These are phyloP conservation scores for Xylaria arbuscula DNA, from an alignment of 2,329 filamentous ascomycete species.

Conservation along the genomic window DNA sequence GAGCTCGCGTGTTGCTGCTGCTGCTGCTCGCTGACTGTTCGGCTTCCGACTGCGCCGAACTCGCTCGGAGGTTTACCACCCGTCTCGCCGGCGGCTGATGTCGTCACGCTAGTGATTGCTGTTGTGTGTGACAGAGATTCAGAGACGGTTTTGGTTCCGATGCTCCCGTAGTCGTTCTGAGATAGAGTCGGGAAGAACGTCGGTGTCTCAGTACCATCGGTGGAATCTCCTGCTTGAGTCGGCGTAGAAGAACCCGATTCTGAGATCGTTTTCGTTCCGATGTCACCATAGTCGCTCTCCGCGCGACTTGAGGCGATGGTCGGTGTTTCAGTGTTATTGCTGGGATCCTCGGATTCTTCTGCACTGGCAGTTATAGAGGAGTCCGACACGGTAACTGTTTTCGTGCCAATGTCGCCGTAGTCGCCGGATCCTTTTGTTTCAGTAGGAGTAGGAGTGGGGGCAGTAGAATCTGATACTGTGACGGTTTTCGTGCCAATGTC, in stretches of 20 bases:
- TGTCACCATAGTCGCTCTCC: not conserved
- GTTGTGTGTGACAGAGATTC: not conserved
- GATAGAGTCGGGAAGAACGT: not conserved
- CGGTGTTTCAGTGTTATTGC: not conserved
- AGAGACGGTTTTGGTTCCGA: conserved; percentile 15
- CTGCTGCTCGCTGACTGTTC: not conserved
- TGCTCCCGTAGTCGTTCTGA: conserved; percentile 4
- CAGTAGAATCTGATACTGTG: not conserved
- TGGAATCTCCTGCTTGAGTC: not conserved
- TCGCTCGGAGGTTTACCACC: not conserved
- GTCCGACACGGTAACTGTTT: conserved; percentile 8
- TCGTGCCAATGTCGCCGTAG: not conserved
- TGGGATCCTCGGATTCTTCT: not conserved
- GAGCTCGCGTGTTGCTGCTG: not conserved
- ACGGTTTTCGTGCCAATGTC: conserved; percentile 6
- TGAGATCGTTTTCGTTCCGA: conserved; percentile 7
- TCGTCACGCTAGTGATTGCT: not conserved
- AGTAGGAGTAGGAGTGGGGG: not conserved
- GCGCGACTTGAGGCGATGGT: not conserved
- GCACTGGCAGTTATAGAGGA: not conserved
- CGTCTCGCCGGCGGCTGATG: not conserved
- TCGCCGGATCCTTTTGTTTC: not conserved
- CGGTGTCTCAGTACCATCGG: not conserved
- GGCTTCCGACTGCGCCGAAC: not conserved
- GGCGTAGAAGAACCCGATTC: not conserved